Percentiles rank a stretch among this genome's conserved stretches.
Evolutionary conservation across 352 stramenopile genomes (phyloP).

Genomic region (Phytophthora ohioensis): DNA sequence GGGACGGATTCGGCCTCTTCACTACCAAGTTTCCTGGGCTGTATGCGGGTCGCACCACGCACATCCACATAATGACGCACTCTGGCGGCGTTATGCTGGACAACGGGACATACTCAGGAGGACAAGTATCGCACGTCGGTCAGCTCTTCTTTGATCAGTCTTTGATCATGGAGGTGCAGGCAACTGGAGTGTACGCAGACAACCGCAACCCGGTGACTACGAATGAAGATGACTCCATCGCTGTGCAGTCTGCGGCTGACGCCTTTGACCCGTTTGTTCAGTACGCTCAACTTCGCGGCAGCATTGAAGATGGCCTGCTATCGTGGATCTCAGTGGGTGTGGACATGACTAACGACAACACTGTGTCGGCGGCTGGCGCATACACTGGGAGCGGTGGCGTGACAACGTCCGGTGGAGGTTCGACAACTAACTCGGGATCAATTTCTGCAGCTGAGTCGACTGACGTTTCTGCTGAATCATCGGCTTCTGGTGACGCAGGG

Average conservation of each 20-base stretch:
- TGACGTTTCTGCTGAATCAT: conserved; percentile 16
- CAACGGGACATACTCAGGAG: conserved; percentile 29
- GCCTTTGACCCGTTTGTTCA: conserved; percentile 34
- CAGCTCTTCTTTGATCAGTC: conserved; percentile 39
- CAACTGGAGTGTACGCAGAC: conserved; percentile 19
- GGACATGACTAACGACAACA: conserved; percentile 26
- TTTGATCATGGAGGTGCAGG: conserved; percentile 33
- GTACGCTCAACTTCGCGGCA: conserved; percentile 17
- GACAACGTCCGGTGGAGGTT: conserved; percentile 15
- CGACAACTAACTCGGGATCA: conserved; percentile 3
- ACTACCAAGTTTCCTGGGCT: conserved; percentile 33
- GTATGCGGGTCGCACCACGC: conserved; percentile 27
- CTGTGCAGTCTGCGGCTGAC: conserved; percentile 16
- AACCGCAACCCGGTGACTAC: conserved; percentile 19
- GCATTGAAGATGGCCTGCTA: conserved; percentile 27
- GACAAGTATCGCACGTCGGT: conserved; percentile 26
- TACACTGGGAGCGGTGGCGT: conserved; percentile 14
- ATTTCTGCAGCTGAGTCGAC: neutral
- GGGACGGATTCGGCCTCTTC: conserved; percentile 32
- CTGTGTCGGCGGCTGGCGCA: conserved; percentile 11
- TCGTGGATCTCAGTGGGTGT: conserved; percentile 37
- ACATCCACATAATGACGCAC: conserved; percentile 35
- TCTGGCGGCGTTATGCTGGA: conserved; percentile 20
- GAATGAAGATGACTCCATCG: conserved; percentile 30
- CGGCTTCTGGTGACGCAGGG: conserved; percentile 20